Evolutionary conservation across 2,329 filamentous ascomycete genomes (phyloP), one percentile per base, ranked within the genome.

Genomic region (Trematosphaeria pertusa): DNA sequence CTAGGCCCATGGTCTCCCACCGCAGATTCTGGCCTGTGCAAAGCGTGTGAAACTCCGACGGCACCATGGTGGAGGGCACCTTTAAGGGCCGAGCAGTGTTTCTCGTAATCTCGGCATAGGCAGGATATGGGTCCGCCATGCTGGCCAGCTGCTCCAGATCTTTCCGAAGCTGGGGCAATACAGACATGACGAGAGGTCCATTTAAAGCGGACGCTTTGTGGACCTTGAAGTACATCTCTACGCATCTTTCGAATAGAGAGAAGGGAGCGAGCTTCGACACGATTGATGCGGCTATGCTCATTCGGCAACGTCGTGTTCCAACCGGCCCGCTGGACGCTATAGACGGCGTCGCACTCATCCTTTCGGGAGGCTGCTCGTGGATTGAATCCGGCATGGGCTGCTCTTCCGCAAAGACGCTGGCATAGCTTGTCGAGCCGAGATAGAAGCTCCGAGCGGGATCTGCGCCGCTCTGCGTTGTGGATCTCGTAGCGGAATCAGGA

Each of bases 391-490:
- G 60, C 22, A 71, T 48, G 2, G 65, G 59, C 6, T 52, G 52
- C 21, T 70, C 59, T 42, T 67, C 65, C 2, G 61, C 62, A 30
- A 71, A 70, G 0, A 70, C 65, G 28, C 61, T 62, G 4, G 68
- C 67, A 54, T 71, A 71, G 45, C 68, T 71, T 6, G 68, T 71
- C 6, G 67, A 70, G 1, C 67, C 68, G 12, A 70, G 51, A 40
- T 65, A 70, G 43, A 69, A 71, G 22, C 59, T 61, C 36, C 65
- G 54, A 8, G 51, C 35, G 9, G 65, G 51, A 32, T 68, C 60
- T n/a, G 59, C 54, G 4, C 37, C 48, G n/a, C 40, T 56, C 40
- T 55, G 55, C 9, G 55, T 52, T 21, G 59, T 48, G n/a, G n/a
- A n/a, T 37, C 56, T 61, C 10, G 57, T 47, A 3, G 53, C 48